Evolutionary conservation across 2,329 filamentous ascomycete species (phyloP).

Genomic region (Fusarium phyllophilum): DNA sequence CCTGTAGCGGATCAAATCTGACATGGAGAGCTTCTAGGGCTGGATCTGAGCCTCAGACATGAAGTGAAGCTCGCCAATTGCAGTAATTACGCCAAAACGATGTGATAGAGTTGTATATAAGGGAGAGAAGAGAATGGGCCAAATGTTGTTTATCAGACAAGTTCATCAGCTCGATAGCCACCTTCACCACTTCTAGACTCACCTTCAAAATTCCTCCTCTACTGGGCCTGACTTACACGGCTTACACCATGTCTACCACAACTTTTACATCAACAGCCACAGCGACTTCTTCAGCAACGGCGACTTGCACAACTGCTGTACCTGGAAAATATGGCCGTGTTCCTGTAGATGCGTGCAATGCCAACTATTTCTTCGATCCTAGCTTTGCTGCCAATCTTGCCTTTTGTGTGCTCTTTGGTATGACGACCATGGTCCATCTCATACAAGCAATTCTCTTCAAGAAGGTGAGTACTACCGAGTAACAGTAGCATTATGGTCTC

Average conservation of each 20-base stretch:
- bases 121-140: neutral
- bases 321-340: slow-evolving; percentile 48
- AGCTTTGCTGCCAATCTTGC: slow-evolving; percentile 48
- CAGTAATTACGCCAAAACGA: neutral
- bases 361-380: slow-evolving; percentile 48
- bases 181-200: neutral
- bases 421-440: slow-evolving; percentile 44
- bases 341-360: slow-evolving; percentile 47
- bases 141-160: neutral
- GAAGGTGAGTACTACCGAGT: slow-evolving; percentile 37
- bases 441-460: slow-evolving; percentile 45
- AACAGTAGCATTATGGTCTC: fast-evolving
- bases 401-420: slow-evolving; percentile 47
- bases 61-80: neutral
- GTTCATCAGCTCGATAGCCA: neutral
- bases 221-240: slow-evolving; percentile 5
- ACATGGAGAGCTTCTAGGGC: neutral
- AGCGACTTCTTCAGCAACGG: slow-evolving; percentile 44
- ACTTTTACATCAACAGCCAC: slow-evolving; percentile 41
- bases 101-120: slow-evolving; percentile 19
- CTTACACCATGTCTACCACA: slow-evolving; percentile 38
- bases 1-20: neutral
- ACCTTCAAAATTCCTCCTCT: neutral
- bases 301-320: slow-evolving; percentile 49
- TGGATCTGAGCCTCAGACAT: slow-evolving; percentile 20